These are phyloP conservation scores for Phaeoacremonium minimum DNA, from an alignment of 2,329 filamentous ascomycete genomes.

Conservation along the genomic window DNA sequence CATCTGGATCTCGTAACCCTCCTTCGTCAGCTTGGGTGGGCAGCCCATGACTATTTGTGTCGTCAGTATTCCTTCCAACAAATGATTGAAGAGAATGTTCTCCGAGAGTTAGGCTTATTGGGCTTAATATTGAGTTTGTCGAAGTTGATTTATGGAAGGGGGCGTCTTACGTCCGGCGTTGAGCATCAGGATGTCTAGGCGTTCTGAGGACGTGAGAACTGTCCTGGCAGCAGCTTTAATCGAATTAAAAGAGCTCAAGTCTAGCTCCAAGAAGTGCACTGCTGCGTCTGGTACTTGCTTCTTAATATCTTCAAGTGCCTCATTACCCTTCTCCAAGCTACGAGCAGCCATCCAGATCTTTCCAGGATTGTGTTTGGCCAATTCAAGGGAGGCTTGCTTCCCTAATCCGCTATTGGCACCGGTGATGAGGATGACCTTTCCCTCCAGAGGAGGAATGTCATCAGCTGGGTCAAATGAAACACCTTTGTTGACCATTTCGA, in stretches of 20 bases:
- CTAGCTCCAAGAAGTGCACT: constrained; percentile 23
- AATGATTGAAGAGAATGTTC: too few relatives aligned
- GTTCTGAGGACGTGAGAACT: constrained; percentile 18
- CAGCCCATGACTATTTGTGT: constrained; percentile 25
- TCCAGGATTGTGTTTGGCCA: constrained; percentile 26
- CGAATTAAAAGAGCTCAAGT: constrained; percentile 28
- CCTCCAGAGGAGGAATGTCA: constrained; percentile 26
- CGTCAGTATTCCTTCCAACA: too few relatives aligned
- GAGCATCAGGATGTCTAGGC: constrained; percentile 34
- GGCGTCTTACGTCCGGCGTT: constrained; percentile 25
- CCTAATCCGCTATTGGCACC: constrained; percentile 34
- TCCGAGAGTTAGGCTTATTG: too few relatives aligned
- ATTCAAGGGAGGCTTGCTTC: constrained; percentile 28
- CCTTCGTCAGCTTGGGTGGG: constrained; percentile 22
- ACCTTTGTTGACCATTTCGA: neutral
- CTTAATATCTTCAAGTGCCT: constrained; percentile 20
- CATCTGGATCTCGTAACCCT: constrained; percentile 37
- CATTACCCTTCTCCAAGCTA: constrained; percentile 23
- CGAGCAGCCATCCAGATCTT: constrained; percentile 18
- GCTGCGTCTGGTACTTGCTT: constrained; percentile 4
- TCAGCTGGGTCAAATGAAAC: constrained; percentile 15
- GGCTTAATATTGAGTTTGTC: too few relatives aligned
- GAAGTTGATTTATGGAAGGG: too few relatives aligned
- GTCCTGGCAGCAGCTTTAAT: constrained; percentile 24
- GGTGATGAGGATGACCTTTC: constrained; percentile 32